phyloP scores from a whole-genome alignment of 805 yeast genomes.

The Teunomyces lycoperdinae region DNA sequence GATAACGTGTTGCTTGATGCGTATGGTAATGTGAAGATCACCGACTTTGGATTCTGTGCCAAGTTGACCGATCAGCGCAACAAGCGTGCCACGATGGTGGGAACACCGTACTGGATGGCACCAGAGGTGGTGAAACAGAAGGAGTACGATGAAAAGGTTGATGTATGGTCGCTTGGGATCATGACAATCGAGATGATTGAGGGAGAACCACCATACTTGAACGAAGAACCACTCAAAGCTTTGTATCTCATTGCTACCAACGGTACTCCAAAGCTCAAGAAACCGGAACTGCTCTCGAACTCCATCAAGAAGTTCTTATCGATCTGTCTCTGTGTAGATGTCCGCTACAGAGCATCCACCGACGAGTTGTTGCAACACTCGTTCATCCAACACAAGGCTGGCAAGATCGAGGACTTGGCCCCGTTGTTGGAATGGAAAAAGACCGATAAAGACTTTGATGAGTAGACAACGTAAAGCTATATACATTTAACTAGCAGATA shows the following conservation, averaged over 20 bases:
- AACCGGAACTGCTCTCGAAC: slow-evolving; percentile 65
- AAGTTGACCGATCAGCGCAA: slow-evolving; percentile 69
- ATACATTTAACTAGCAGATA: too few relatives aligned
- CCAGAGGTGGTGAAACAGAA: slow-evolving; percentile 81
- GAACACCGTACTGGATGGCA: slow-evolving; percentile 91
- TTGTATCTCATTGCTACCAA: slow-evolving; percentile 73
- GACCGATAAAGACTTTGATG: slow-evolving; percentile 6
- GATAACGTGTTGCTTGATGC: slow-evolving; percentile 46
- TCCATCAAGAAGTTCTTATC: slow-evolving; percentile 83
- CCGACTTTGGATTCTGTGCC: slow-evolving; percentile 54
- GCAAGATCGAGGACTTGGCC: slow-evolving; percentile 57
- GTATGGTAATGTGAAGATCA: slow-evolving; percentile 42
- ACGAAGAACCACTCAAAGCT: slow-evolving; percentile 77
- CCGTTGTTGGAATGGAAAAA: slow-evolving; percentile 53
- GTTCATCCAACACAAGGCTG: slow-evolving; percentile 60
- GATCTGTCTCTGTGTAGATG: slow-evolving; percentile 93
- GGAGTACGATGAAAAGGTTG: slow-evolving; percentile 79
- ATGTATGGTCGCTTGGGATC: slow-evolving; percentile 79
- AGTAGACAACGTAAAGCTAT: neutral
- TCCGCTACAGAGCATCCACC: slow-evolving; percentile 84
- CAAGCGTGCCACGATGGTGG: slow-evolving; percentile 83
- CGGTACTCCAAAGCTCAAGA: slow-evolving; percentile 74
- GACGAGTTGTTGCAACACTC: slow-evolving; percentile 80
- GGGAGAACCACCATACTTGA: slow-evolving; percentile 80
- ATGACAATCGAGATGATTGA: slow-evolving; percentile 89